Base-by-base conservation (phyloP, 148 eudicot genomes). In the Silene conica region DNA sequence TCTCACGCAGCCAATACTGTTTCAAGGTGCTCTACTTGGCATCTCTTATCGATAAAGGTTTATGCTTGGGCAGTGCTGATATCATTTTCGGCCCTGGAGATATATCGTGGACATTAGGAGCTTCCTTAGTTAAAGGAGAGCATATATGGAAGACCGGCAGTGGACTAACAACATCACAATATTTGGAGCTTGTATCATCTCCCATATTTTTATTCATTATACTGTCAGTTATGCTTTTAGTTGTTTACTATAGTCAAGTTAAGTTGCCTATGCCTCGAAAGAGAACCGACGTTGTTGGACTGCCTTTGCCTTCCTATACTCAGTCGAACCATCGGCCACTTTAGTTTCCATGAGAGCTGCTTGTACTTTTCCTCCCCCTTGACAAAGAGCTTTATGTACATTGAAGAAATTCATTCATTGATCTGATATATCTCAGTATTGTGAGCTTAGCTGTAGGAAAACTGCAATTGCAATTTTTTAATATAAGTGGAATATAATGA, bases 41-140 rank as follows among this genome's bases (percentile, higher is more conserved):
- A 73, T 85, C 89, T 13, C 86, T 91, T 3, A 76, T 91, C 13
- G 89, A 85, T 67, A 81, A 91, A 60, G 84, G 89, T 76, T 85
- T 91, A 20, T 85, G 90, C 58, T 75, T 91, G 50, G 75, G 85
- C 19, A 74, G 82, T 61, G 82, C 50, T 55, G 86, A 87, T 62
- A 85, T 89, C 65, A 65, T 82, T 57, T 89, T 89, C 82, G 97
- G 97, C 57, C 93, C 97, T 0, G 91, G 93, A 23, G 91, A 87
- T 73, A 79, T 86, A 74, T 83, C 97, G 70, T 89, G 93, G 93
- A 86, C 97, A 0, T 75, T 91, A 83, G 97, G 97, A 67, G 91
- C 93, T 57, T 87, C 93, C 63, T 80, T 91, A 41, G 81, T 91
- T 4, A 87, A 86, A 77, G 91, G 69, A 43, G 63, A 70, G 8